A percentile compares a stretch with the other conserved stretches of the same genome.
Evolutionary conservation across 2,329 filamentous ascomycete species (phyloP).

Genomic region (Hymenoscyphus occultus): DNA sequence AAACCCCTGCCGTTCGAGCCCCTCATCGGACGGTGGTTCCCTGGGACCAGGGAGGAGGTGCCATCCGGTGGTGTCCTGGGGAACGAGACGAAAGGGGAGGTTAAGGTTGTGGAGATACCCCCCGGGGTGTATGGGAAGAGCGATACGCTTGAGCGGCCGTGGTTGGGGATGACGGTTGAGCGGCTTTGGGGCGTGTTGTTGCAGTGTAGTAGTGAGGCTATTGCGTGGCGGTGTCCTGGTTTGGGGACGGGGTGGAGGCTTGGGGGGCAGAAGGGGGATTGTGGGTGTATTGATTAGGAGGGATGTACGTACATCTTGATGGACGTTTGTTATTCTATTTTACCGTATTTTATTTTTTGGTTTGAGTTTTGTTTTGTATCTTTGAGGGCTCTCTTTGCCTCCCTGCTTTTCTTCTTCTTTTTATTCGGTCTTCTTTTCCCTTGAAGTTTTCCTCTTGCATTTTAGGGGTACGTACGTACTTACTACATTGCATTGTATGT

Average conservation of each 20-base stretch:
- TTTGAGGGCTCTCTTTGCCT: too few relatives aligned
- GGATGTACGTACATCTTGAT: neutral
- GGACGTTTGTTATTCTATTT: too few relatives aligned
- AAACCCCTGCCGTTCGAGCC: conserved; percentile 10
- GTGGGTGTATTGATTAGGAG: conserved; percentile 22
- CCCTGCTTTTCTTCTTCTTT: too few relatives aligned
- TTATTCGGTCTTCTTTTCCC: too few relatives aligned
- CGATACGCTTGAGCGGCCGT: conserved; percentile 34
- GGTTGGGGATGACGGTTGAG: conserved; percentile 39
- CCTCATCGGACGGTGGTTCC: conserved; percentile 3
- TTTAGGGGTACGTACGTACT: too few relatives aligned
- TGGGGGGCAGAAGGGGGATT: conserved; percentile 28
- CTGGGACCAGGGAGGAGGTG: neutral
- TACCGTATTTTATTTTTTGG: too few relatives aligned
- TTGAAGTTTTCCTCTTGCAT: too few relatives aligned
- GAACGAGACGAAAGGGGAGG: conserved; percentile 21
- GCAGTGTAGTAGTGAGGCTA: conserved; percentile 33
- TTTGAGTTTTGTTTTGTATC: too few relatives aligned
- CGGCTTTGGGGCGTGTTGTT: conserved; percentile 39
- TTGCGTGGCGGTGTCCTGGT: conserved; percentile 34
- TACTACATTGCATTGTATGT: too few relatives aligned
- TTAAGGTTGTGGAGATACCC: conserved; percentile 12
- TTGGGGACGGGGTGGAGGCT: conserved; percentile 25
- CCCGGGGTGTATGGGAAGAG: conserved; percentile 22
- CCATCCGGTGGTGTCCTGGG: neutral